Evolutionary conservation across 345 rosid genomes (phyloP).

Genomic region (Moricandia arvensis): DNA sequence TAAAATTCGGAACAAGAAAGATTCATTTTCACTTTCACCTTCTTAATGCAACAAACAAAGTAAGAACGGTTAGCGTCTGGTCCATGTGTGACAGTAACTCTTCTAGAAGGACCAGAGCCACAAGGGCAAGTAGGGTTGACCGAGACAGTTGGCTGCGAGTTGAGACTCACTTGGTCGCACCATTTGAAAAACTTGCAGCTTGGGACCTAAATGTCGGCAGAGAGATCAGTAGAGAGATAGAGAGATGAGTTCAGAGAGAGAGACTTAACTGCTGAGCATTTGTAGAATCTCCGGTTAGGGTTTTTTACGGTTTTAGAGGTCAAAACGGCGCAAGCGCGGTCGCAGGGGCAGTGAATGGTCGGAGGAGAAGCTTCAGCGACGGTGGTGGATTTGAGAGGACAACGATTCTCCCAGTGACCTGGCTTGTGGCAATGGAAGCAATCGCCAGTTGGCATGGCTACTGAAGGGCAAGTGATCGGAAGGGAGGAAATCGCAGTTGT

Average conservation of each 20-base stretch:
- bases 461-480: not conserved
- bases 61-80: conserved; percentile 16
- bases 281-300: conserved; percentile 17
- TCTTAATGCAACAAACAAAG: conserved; percentile 8
- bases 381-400: conserved; percentile 10
- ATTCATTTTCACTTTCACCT: not conserved
- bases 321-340: not conserved
- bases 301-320: conserved; percentile 13
- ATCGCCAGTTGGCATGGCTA: not conserved
- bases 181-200: conserved; percentile 15
- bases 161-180: conserved; percentile 16
- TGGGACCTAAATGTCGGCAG: not conserved
- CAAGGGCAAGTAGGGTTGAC: not conserved
- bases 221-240: not conserved
- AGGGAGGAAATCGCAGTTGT: not conserved
- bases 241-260: not conserved
- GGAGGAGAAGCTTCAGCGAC: not conserved
- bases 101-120: conserved; percentile 14
- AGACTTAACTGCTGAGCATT: conserved; percentile 2
- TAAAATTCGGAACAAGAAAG: not conserved
- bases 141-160: not conserved
- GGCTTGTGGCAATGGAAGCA: conserved; percentile 10
- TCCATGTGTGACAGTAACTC: not conserved
- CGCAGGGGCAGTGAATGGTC: not conserved
- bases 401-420: conserved; percentile 19